Conservation (phyloP, 2,329 filamentous ascomycete genomes). For the Geosmithia putterillii region DNA sequence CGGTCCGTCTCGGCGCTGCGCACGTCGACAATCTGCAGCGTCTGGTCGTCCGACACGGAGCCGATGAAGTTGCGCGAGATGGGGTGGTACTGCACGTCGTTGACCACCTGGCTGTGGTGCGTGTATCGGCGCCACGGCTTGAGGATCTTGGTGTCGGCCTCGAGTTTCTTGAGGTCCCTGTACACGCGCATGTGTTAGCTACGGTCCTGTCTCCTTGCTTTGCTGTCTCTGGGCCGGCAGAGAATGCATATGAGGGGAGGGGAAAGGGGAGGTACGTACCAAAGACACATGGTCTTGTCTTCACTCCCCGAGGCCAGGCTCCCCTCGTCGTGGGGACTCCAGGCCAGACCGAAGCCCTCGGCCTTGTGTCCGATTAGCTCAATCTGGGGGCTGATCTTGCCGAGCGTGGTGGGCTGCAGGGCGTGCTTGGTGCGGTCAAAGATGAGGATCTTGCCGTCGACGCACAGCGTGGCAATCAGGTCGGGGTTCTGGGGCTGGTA, state of each 20-base stretch:
- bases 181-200: no score
- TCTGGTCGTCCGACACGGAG: constrained; percentile 89
- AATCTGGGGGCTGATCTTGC: constrained; percentile 67
- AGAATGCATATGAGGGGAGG: no score
- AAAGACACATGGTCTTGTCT: constrained; percentile 82
- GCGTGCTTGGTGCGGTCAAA: constrained; percentile 96
- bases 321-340: constrained; percentile 77
- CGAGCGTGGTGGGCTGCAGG: constrained; percentile 44
- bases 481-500: constrained; percentile 98
- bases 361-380: constrained; percentile 73
- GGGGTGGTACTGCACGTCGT: constrained; percentile 93
- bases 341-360: constrained; percentile 87
- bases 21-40: constrained; percentile 83
- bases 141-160: constrained; percentile 56
- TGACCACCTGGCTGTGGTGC: constrained; percentile 83
- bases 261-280: no score
- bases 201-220: no score
- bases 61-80: constrained; percentile 76
- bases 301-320: constrained; percentile 83
- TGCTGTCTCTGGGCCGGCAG: no score
- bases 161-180: constrained; percentile 71
- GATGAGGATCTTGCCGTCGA: constrained; percentile 78
- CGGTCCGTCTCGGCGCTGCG: constrained; percentile 53
- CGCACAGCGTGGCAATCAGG: constrained; percentile 85
- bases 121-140: constrained; percentile 66